Percentiles rank a stretch among this genome's conserved stretches.
phyloP scores from a whole-genome alignment of 441 rosid species.

The Macaranga tanarius region DNA sequence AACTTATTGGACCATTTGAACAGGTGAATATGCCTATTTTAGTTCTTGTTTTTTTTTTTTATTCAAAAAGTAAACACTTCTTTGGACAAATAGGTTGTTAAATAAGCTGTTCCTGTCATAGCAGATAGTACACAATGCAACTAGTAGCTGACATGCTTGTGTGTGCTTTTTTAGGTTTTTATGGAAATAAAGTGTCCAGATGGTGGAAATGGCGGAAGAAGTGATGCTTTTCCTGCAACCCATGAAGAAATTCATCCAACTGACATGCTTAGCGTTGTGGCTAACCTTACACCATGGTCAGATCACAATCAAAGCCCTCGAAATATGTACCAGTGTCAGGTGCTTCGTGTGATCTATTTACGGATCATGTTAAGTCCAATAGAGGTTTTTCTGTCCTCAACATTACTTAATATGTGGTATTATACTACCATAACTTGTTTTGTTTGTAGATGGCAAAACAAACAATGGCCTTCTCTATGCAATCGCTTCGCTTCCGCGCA shows the following conservation, averaged over 20 bases:
- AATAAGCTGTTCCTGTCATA: conserved; percentile 13
- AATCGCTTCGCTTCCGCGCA: conserved; percentile 76
- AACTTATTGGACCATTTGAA: conserved; percentile 95
- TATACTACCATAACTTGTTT: conserved; percentile 4
- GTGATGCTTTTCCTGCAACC: conserved; percentile 64
- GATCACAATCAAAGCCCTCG: conserved; percentile 99
- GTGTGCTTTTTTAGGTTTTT: conserved; percentile 54
- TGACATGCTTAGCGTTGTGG: conserved; percentile 96
- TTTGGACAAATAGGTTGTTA: background rate
- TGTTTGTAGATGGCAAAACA: conserved; percentile 87
- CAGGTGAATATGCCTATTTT: conserved; percentile 53
- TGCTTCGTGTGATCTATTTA: conserved; percentile 25
- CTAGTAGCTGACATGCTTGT: conserved; percentile 6
- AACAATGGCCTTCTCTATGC: conserved; percentile 93
- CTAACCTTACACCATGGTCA: conserved; percentile 99
- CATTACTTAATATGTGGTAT: conserved; percentile 12
- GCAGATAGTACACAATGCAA: conserved; percentile 23
- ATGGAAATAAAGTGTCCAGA: conserved; percentile 98
- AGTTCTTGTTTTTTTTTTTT: background rate
- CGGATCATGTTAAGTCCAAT: background rate
- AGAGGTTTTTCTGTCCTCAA: background rate
- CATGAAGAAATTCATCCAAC: conserved; percentile 98
- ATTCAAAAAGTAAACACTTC: background rate
- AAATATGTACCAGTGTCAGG: conserved; percentile 99
- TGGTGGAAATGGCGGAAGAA: conserved; percentile 91